Conservation (phyloP, 1,284 basidiomycete species). For the Somion occarium region DNA sequence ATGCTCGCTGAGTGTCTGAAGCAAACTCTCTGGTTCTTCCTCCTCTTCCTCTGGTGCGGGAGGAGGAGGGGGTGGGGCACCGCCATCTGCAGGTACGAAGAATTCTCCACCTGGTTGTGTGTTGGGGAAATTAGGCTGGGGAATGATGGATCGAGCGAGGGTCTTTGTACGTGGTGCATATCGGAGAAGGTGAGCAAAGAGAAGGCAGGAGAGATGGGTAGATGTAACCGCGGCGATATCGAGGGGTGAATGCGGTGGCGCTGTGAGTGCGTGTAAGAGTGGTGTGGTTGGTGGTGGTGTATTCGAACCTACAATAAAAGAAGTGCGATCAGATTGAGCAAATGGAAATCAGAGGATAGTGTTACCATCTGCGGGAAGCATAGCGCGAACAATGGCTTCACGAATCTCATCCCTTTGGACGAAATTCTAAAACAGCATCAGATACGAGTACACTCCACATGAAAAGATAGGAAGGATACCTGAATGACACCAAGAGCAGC, state of each 20-base stretch:
- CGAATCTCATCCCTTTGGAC: constrained; percentile 60
- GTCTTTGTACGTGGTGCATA: constrained; percentile 71
- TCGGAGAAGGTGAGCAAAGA: constrained; percentile 69
- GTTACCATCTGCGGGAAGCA: constrained; percentile 53
- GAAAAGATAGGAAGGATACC: constrained; percentile 31
- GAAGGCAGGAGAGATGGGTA: constrained; percentile 62
- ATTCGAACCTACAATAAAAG: constrained; percentile 28
- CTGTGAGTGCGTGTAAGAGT: constrained; percentile 58
- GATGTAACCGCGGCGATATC: constrained; percentile 50
- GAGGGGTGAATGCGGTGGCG: constrained; percentile 50
- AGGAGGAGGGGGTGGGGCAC: constrained; percentile 27
- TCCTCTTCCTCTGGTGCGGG: constrained; percentile 23
- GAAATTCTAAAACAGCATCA: constrained; percentile 50
- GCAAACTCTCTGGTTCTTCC: constrained; percentile 54
- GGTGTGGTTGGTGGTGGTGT: constrained; percentile 50
- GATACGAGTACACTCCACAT: neutral
- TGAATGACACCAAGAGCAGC: constrained; percentile 70
- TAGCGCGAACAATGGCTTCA: constrained; percentile 60
- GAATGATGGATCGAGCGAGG: constrained; percentile 66
- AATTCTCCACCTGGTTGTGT: constrained; percentile 39
- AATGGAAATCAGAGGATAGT: constrained; percentile 7
- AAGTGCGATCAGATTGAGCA: constrained; percentile 5
- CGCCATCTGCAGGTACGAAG: constrained; percentile 72
- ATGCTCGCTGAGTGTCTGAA: constrained; percentile 73
- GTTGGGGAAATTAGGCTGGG: constrained; percentile 35